Percentiles rank a stretch among this genome's conserved stretches.
phyloP scores from a whole-genome alignment of 2,329 filamentous ascomycete genomes.

The Botryotinia convoluta region DNA sequence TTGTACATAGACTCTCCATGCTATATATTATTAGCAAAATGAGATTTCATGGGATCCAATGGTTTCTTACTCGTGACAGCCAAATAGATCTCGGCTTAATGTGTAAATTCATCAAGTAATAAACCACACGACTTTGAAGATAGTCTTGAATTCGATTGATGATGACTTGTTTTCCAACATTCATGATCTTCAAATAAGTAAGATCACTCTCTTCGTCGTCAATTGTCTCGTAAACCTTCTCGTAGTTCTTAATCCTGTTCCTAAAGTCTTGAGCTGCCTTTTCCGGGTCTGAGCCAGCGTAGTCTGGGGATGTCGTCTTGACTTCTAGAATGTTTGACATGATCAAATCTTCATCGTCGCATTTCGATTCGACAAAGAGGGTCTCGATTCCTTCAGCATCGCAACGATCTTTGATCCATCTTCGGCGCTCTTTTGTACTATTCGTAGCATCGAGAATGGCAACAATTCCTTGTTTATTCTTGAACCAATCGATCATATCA shows the following conservation, averaged over 20 bases:
- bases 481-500: constrained; percentile 95
- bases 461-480: constrained; percentile 72
- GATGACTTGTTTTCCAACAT: constrained; percentile 92
- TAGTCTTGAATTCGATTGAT: constrained; percentile 99
- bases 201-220: constrained; percentile 83
- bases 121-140: constrained; percentile 91
- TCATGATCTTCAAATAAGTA: constrained; percentile 96
- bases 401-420: constrained; percentile 87
- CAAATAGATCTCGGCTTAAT: constrained; percentile 96
- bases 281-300: constrained; percentile 90
- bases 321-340: constrained; percentile 98
- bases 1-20: constrained; percentile 96
- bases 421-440: constrained; percentile 82
- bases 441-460: constrained; percentile 97
- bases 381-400: constrained; percentile 77
- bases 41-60: neutral
- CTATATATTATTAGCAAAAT: constrained; percentile 44
- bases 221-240: constrained; percentile 93
- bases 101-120: constrained; percentile 98
- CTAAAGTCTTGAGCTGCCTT: constrained; percentile 87
- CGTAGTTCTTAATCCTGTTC: constrained; percentile 92
- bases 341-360: constrained; percentile 91
- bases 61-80: constrained; percentile 74
- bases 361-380: constrained; percentile 94
- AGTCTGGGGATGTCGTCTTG: constrained; percentile 95